These are phyloP conservation scores for Dothidotthia symphoricarpi DNA, from an alignment of 2,329 filamentous ascomycete species.

Conservation along the genomic window DNA sequence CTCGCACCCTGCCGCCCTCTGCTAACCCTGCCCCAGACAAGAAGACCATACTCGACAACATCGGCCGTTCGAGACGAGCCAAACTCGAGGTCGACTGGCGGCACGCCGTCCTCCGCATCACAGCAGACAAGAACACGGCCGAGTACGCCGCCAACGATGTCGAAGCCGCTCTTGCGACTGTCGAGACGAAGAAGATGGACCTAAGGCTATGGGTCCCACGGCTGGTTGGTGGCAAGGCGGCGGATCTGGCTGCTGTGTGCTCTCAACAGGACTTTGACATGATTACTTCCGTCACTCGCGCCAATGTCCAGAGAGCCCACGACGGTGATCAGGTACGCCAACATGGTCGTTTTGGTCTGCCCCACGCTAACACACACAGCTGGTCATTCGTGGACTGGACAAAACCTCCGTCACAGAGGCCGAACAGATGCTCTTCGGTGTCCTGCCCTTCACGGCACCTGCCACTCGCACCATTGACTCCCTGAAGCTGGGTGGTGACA, in stretches of 20 bases:
- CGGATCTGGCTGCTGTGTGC: conserved; percentile 12
- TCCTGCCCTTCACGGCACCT: conserved; percentile 25
- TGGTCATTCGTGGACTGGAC: conserved; percentile 30
- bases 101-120: conserved; percentile 36
- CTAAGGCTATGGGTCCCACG: conserved; percentile 23
- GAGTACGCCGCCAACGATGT: conserved; percentile 40
- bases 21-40: conserved; percentile 15
- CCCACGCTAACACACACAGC: conserved; percentile 15
- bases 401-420: conserved; percentile 27
- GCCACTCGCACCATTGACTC: conserved; percentile 19
- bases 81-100: conserved; percentile 30
- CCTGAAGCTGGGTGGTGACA: conserved; percentile 12
- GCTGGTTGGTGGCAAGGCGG: conserved; percentile 8
- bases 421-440: conserved; percentile 25
- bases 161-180: conserved; percentile 22
- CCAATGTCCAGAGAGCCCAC: conserved; percentile 17
- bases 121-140: conserved; percentile 37
- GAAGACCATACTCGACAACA: conserved; percentile 26
- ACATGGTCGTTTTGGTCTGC: not conserved
- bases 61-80: conserved; percentile 28
- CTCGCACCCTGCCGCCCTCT: not conserved
- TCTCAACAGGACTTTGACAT: conserved; percentile 15
- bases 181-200: conserved; percentile 16
- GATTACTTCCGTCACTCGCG: conserved; percentile 24
- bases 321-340: no score